phyloP scores from a whole-genome alignment of 2,329 filamentous ascomycete genomes.

The Xylariaceae sp. region DNA sequence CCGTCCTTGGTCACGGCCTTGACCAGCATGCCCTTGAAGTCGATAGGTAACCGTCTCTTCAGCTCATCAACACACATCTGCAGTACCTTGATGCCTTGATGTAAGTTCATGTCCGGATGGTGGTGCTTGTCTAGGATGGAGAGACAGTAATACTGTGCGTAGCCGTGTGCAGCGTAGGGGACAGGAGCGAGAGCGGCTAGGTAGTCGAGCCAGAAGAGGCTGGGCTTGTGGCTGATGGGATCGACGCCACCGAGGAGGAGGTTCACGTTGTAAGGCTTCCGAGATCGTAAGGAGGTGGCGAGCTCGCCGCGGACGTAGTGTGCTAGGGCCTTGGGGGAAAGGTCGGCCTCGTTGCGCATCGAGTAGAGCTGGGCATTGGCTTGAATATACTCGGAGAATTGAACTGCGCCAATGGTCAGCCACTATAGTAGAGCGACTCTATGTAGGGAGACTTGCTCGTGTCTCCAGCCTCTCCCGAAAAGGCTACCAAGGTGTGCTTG shows the following conservation, averaged over 20 bases:
- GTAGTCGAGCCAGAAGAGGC: constrained; percentile 96
- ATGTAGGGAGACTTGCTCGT: constrained; percentile 58
- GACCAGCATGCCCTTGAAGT: constrained; percentile 95
- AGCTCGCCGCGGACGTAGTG: constrained; percentile 94
- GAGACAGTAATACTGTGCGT: constrained; percentile 99
- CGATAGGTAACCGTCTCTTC: constrained; percentile 92
- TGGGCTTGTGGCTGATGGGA: constrained; percentile 83
- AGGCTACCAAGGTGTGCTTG: constrained; percentile 91
- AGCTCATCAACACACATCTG: constrained; percentile 95
- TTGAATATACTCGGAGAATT: constrained; percentile 99
- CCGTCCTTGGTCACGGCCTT: constrained; percentile 96
- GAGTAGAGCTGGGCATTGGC: constrained; percentile 97
- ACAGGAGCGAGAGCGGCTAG: constrained; percentile 82
- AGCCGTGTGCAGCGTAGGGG: constrained; percentile 95
- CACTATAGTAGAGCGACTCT: background rate
- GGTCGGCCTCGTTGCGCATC: constrained; percentile 93
- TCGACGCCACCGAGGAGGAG: constrained; percentile 91
- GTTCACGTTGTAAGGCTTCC: constrained; percentile 96
- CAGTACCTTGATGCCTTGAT: constrained; percentile 86
- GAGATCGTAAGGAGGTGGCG: constrained; percentile 81
- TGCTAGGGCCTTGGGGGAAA: constrained; percentile 83
- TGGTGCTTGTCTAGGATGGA: constrained; percentile 98
- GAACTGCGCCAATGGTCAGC: constrained; percentile 55
- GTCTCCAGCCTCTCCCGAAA: constrained; percentile 92
- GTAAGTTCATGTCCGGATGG: constrained; percentile 86